These are phyloP conservation scores for Coccinonectria pachysandricola DNA, from an alignment of 2,329 filamentous ascomycete species.

Conservation along the genomic window DNA sequence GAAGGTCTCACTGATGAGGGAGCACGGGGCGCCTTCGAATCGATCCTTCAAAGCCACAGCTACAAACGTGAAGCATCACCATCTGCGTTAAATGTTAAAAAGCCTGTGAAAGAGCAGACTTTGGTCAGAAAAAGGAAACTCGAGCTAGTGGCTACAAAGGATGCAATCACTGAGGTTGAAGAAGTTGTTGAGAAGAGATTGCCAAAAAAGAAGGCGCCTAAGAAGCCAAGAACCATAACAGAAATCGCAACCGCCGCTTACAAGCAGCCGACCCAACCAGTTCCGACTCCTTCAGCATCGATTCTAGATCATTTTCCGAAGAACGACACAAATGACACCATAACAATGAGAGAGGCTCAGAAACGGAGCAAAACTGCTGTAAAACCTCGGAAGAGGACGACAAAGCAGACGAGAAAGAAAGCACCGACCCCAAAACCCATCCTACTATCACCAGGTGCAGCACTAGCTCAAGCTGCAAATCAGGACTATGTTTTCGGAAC, in stretches of 20 bases:
- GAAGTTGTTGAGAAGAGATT: constrained; percentile 21
- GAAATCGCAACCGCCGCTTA: constrained; percentile 67
- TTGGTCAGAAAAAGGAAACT: constrained; percentile 45
- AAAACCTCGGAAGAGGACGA: constrained; percentile 22
- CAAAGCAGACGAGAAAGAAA: constrained; percentile 30
- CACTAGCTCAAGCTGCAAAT: constrained; percentile 51
- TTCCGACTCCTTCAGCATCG: constrained; percentile 24
- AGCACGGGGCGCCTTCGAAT: too few species aligned
- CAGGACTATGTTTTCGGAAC: constrained; percentile 81
- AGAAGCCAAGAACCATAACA: constrained; percentile 69
- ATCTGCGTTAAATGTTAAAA: constrained; percentile 11
- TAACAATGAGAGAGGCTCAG: constrained; percentile 1
- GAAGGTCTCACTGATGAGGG: too few species aligned
- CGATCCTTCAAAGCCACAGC: too few species aligned
- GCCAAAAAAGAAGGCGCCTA: constrained; percentile 43
- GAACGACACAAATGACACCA: constrained; percentile 1
- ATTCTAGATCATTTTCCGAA: constrained; percentile 33
- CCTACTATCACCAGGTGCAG: constrained; percentile 59
- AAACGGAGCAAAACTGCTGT: constrained; percentile 23
- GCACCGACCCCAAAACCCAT: constrained; percentile 31
- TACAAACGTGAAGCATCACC: constrained; percentile 6
- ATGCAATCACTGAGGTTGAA: constrained; percentile 12
- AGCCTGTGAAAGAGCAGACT: constrained; percentile 20
- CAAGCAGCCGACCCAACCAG: constrained; percentile 21
- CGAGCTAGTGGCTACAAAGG: constrained; percentile 34